A percentile compares a stretch with the other conserved stretches of the same genome.
Conservation (phyloP, 2,329 filamentous ascomycete genomes). For the Podosphaera xanthii region DNA sequence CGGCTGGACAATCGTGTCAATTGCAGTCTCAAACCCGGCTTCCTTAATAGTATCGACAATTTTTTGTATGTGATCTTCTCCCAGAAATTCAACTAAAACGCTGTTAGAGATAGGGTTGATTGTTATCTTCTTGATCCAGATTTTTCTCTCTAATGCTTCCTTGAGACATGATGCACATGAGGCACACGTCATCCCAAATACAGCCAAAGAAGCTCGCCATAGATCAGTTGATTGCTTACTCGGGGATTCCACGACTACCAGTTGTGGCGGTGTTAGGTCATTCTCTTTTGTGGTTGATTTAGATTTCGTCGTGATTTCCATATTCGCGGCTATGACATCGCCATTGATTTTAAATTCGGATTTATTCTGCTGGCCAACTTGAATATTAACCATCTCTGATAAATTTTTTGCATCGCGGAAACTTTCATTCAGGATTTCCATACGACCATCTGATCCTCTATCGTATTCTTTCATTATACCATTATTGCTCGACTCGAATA, state of each 20-base stretch:
- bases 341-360: too few relatives aligned
- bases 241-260: background rate
- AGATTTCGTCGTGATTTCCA: background rate
- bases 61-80: conserved; percentile 21
- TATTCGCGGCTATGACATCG: too few relatives aligned
- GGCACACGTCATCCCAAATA: conserved; percentile 34
- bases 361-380: too few relatives aligned
- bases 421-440: too few relatives aligned
- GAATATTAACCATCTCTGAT: too few relatives aligned
- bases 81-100: conserved; percentile 24
- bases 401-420: too few relatives aligned
- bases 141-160: conserved; percentile 22
- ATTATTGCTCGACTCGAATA: too few relatives aligned
- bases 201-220: conserved; percentile 28
- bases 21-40: conserved; percentile 40
- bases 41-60: conserved; percentile 29
- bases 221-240: conserved; percentile 8
- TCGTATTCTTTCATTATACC: too few relatives aligned
- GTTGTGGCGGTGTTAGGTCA: background rate
- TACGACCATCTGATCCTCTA: too few relatives aligned
- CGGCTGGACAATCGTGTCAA: conserved; percentile 24
- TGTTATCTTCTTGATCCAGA: conserved; percentile 24
- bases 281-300: background rate
- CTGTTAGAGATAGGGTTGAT: conserved; percentile 31
- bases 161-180: conserved; percentile 28